Conservation (phyloP, 257 asterid species). For the Handroanthus guayacan region DNA sequence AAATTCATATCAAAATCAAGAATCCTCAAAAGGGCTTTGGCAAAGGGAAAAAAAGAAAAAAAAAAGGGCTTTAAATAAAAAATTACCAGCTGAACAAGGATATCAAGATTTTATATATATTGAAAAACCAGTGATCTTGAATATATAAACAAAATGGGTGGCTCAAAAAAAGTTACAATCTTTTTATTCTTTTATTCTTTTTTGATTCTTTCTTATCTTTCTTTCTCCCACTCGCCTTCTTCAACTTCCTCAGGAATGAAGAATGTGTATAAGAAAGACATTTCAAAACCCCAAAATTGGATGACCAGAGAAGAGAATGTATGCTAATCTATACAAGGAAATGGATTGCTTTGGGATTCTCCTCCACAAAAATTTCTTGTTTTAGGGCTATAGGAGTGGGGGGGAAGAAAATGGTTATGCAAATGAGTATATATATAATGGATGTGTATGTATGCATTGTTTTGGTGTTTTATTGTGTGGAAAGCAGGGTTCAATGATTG, state of each 20-base stretch:
- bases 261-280: conserved; percentile 44
- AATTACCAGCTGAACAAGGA: conserved; percentile 15
- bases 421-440: conserved; percentile 32
- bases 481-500: conserved; percentile 44
- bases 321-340: not conserved
- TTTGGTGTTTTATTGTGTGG: conserved; percentile 8
- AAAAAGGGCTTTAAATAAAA: not conserved
- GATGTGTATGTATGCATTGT: too few relatives aligned
- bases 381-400: not conserved
- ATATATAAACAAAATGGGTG: not conserved
- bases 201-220: conserved; percentile 33
- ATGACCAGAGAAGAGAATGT: conserved; percentile 2
- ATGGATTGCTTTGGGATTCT: conserved; percentile 13
- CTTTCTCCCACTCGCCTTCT: conserved; percentile 53
- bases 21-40: conserved; percentile 3
- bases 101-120: not conserved
- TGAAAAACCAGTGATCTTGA: conserved; percentile 26
- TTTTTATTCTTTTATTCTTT: too few relatives aligned
- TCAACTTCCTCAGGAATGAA: conserved; percentile 46
- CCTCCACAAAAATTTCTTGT: not conserved
- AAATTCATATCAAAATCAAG: not conserved
- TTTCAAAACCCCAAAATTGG: conserved; percentile 23
- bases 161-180: not conserved
- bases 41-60: not conserved
- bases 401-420: conserved; percentile 9